Conservation (phyloP, 73 alveolate genomes). For the Paramecium primaurelia region DNA sequence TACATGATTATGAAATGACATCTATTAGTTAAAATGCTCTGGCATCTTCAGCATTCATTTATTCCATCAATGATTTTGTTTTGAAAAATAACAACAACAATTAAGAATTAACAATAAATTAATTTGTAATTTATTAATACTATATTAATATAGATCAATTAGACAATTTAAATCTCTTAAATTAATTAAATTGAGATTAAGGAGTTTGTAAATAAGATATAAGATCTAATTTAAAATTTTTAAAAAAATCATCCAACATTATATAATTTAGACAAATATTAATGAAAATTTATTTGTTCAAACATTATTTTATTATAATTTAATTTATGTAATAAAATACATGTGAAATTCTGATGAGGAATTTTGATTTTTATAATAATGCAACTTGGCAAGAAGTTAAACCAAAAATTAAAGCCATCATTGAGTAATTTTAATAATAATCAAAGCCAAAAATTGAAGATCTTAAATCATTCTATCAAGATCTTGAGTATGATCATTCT, state of each 20-base stretch:
- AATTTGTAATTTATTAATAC: neutral
- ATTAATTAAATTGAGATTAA: neutral
- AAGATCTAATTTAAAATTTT: neutral
- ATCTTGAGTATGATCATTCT: constrained; percentile 33
- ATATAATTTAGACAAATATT: neutral
- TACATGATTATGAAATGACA: constrained; percentile 27
- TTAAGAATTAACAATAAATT: neutral
- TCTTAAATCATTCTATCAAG: neutral
- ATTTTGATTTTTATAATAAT: neutral
- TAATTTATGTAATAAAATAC: neutral
- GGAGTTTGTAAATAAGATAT: neutral
- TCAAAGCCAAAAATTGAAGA: neutral
- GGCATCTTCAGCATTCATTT: neutral
- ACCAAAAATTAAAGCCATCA: neutral
- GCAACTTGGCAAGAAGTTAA: neutral
- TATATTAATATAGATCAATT: neutral
- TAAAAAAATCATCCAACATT: neutral
- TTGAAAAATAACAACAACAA: neutral
- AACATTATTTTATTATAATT: neutral
- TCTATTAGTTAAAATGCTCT: neutral
- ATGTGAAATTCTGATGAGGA: neutral
- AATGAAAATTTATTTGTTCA: neutral
- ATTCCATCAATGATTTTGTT: neutral
- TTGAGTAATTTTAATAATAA: neutral
- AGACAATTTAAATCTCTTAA: neutral